Evolutionary conservation across 805 yeast genomes (phyloP).

Genomic region (Cyberlindnera samutprakarnensis): DNA sequence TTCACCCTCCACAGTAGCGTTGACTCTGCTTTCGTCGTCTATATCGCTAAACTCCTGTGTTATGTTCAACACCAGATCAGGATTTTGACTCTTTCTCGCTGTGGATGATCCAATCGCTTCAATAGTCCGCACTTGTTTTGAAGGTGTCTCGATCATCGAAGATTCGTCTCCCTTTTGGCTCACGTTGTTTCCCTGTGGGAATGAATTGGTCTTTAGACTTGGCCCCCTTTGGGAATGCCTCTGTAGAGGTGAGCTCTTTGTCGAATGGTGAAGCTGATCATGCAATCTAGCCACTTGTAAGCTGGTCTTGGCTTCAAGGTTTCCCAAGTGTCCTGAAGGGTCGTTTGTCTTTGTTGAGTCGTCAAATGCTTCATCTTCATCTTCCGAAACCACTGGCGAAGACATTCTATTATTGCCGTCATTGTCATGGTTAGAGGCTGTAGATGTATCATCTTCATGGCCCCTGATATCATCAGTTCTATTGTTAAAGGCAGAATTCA

Average conservation of each 20-base stretch:
- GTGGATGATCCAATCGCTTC: neutral
- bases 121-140: slow-evolving; percentile 2
- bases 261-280: neutral
- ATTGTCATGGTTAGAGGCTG: too few relatives aligned
- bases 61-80: slow-evolving; percentile 11
- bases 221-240: too few relatives aligned
- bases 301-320: slow-evolving; percentile 17
- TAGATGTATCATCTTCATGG: too few relatives aligned
- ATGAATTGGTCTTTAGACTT: slow-evolving; percentile 1
- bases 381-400: too few relatives aligned
- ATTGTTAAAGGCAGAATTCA: neutral
- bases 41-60: slow-evolving; percentile 24
- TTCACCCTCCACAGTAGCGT: slow-evolving; percentile 10
- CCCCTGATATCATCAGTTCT: too few relatives aligned
- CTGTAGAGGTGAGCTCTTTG: slow-evolving; percentile 1
- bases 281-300: slow-evolving; percentile 9
- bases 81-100: neutral
- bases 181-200: too few relatives aligned
- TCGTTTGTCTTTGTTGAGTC: too few relatives aligned
- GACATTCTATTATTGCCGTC: too few relatives aligned
- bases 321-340: slow-evolving; percentile 2
- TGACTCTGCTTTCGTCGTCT: slow-evolving; percentile 19
- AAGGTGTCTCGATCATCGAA: slow-evolving; percentile 5
- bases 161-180: too few relatives aligned
- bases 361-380: slow-evolving; percentile 12